Conservation (phyloP, 208 protist species). For the Leishmania martiniquensis region DNA sequence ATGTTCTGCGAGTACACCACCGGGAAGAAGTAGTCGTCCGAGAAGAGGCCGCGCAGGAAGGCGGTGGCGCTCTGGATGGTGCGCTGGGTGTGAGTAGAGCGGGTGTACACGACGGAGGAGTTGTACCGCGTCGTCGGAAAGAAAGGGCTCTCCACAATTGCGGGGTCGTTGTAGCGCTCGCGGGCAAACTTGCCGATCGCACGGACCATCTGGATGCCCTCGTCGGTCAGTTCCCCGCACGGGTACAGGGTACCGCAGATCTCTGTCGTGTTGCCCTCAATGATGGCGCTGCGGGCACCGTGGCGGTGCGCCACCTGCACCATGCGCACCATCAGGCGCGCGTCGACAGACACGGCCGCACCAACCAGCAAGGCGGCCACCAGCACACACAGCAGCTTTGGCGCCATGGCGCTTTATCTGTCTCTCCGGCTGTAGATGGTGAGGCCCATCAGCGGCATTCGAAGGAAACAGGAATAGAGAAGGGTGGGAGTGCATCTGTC, state of each 20-base stretch:
- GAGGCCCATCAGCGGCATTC: too few species aligned
- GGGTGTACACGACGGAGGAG: slow-evolving; percentile 55
- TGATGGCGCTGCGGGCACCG: slow-evolving; percentile 34
- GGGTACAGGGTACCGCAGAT: slow-evolving; percentile 41
- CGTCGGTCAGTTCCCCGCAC: slow-evolving; percentile 49
- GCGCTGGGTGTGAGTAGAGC: slow-evolving; percentile 51
- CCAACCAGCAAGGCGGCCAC: slow-evolving; percentile 16
- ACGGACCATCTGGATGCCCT: slow-evolving; percentile 42
- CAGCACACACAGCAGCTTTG: slow-evolving; percentile 4
- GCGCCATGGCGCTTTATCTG: not conserved
- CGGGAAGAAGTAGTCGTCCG: slow-evolving; percentile 45
- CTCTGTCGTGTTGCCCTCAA: slow-evolving; percentile 29
- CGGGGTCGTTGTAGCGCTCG: slow-evolving; percentile 46
- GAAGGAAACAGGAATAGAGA: too few species aligned
- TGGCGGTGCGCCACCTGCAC: slow-evolving; percentile 62
- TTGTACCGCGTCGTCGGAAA: slow-evolving; percentile 44
- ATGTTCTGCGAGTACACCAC: slow-evolving; percentile 45
- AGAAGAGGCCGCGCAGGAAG: slow-evolving; percentile 58
- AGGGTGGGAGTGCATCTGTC: too few species aligned
- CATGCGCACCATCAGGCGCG: slow-evolving; percentile 33
- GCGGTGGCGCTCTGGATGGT: slow-evolving; percentile 62
- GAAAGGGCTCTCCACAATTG: slow-evolving; percentile 40
- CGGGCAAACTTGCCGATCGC: slow-evolving; percentile 41
- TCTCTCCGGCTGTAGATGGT: too few species aligned
- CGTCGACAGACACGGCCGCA: slow-evolving; percentile 19